Conservation (phyloP, 2,329 filamentous ascomycete species). For the Rhytidhysteron rufulum region DNA sequence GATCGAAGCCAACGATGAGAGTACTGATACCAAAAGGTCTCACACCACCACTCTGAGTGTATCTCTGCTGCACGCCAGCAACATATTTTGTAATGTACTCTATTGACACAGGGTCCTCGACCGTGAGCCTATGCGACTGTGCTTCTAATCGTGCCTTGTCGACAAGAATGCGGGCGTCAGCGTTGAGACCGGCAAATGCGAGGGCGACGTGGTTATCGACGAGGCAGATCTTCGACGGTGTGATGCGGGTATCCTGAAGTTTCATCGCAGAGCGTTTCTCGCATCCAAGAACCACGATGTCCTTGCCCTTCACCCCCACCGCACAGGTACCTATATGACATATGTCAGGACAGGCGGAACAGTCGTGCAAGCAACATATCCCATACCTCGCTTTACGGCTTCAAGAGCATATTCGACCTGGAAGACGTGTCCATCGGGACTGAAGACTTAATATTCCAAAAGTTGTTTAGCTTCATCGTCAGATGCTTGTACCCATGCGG, state of each 20-base stretch:
- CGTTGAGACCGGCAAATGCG: conserved; percentile 94
- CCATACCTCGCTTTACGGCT: conserved; percentile 93
- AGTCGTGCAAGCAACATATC: neutral
- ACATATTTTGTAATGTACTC: conserved; percentile 99
- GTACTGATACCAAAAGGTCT: conserved; percentile 98
- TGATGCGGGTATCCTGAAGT: conserved; percentile 98
- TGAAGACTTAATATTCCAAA: conserved; percentile 71
- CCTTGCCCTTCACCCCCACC: conserved; percentile 90
- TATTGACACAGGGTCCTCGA: conserved; percentile 95
- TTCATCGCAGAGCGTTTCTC: conserved; percentile 99
- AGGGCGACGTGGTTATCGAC: conserved; percentile 95
- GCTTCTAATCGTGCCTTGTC: conserved; percentile 98
- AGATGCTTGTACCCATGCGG: no score
- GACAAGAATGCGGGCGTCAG: conserved; percentile 94
- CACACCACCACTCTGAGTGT: conserved; percentile 98
- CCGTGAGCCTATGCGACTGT: conserved; percentile 92
- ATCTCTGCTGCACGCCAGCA: conserved; percentile 95
- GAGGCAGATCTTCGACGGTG: conserved; percentile 95
- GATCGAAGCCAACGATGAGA: conserved; percentile 96
- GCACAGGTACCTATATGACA: conserved; percentile 77
- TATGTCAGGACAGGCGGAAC: conserved; percentile 12
- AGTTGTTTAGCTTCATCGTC: no score
- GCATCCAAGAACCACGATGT: conserved; percentile 94
- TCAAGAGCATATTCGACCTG: conserved; percentile 99
- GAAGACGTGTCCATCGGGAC: conserved; percentile 98